phyloP scores from a whole-genome alignment of 345 rosid species.

The Salix exigua region DNA sequence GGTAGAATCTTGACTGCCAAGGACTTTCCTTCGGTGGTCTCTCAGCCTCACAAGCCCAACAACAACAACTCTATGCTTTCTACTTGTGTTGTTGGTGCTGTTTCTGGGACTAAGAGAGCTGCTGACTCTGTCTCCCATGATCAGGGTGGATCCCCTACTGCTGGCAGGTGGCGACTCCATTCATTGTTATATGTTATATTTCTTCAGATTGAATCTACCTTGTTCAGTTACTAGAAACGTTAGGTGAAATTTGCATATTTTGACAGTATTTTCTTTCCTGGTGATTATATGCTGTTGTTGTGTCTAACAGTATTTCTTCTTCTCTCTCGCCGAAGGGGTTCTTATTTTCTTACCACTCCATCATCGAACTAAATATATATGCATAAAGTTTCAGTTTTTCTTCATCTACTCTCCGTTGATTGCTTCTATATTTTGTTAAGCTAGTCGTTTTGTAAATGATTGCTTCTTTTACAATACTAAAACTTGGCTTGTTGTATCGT shows the following conservation, averaged over 20 bases:
- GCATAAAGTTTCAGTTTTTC: neutral
- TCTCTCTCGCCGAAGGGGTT: neutral
- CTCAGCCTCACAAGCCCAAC: conserved; percentile 23
- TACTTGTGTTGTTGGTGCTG: conserved; percentile 25
- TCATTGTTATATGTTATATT: neutral
- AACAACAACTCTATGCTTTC: conserved; percentile 7
- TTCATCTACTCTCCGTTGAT: neutral
- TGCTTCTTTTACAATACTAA: neutral
- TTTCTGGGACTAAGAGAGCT: conserved; percentile 64
- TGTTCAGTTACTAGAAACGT: conserved; percentile 9
- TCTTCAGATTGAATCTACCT: neutral
- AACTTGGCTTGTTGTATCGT: neutral
- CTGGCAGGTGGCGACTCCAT: conserved; percentile 38
- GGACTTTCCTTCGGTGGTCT: conserved; percentile 54
- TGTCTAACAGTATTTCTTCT: neutral
- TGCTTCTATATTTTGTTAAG: neutral
- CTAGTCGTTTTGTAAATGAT: neutral
- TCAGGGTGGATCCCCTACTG: conserved; percentile 54
- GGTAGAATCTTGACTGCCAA: conserved; percentile 75
- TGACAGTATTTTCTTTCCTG: neutral
- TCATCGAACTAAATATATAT: neutral
- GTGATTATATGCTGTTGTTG: neutral
- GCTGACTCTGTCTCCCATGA: conserved; percentile 62
- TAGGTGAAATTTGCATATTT: neutral
- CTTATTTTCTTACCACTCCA: neutral